Base-by-base conservation (phyloP, 225 moss, liverwort and hornwort genomes). In the Antitrichia curtipendula region DNA sequence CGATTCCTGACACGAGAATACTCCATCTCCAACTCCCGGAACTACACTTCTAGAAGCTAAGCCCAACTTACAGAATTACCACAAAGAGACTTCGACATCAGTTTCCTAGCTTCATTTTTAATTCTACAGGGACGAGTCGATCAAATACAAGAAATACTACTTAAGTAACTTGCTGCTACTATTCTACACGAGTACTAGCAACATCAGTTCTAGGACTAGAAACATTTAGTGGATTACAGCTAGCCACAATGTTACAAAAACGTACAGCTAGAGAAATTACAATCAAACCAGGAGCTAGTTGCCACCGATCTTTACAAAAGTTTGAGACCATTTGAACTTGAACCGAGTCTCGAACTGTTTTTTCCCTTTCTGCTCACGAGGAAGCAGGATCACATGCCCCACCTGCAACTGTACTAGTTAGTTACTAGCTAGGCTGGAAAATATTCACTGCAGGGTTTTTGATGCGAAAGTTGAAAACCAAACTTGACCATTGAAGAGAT, bases 371-470 rank as follows among this genome's bases (percentile, higher is more conserved):
- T 89, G 89, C 80, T 80, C 78, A 52, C 74, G 57, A 72, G 64
- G 83, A 78, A 88, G 72, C 82, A 88, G 79, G 78, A 79, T 73
- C 74, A 86, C 88, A 91, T 84, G 91, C 86, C 84, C 88, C 91
- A 75, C 86, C 80, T 84, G 84, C 80, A 89, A 75, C 74, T 74
- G 47, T 7, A 34, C 49, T 27, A 65, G n/a, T 57, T 57, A 78
- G 27, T 27, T 12, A 27, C 52, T 28, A 50, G 38, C 85, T 54
- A 81, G 72, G 40, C 78, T 58, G 80, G 53, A 80, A 73, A 86
- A n/a, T 18, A 60, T 28, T 31, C 90, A 41, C 66, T 81, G 85
- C 69, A 85, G 76, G 76, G 31, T 75, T 63, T 76, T 38, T 36
- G 17, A 43, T 73, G 73, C 52, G 81, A 76, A 77, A 84, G 38